phyloP scores from a whole-genome alignment of 176 grass and related monocot species.

The Thinopyrum elongatum region DNA sequence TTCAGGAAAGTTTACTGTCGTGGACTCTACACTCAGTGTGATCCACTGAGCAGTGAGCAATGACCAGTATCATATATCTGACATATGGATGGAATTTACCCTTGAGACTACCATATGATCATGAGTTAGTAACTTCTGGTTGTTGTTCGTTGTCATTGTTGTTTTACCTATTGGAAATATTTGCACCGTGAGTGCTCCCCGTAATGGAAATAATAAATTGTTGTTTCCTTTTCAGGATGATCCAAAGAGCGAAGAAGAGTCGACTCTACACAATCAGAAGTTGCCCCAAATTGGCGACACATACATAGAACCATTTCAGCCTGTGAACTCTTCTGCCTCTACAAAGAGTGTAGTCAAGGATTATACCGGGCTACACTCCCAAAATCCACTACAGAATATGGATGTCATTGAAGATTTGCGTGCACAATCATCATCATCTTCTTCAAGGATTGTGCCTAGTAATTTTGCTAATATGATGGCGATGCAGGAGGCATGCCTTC shows the following conservation, averaged over 20 bases:
- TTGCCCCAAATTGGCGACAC: neutral
- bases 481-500: neutral
- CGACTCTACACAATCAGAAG: neutral
- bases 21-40: too few relatives aligned
- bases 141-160: neutral
- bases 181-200: neutral
- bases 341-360: neutral
- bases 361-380: neutral
- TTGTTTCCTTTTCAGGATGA: neutral
- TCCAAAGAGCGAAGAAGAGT: neutral
- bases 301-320: neutral
- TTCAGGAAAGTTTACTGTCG: neutral
- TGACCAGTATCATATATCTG: neutral
- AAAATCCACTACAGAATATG: neutral
- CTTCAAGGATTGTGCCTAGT: neutral
- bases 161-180: neutral
- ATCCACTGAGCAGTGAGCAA: neutral
- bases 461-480: neutral
- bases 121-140: neutral
- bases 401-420: neutral
- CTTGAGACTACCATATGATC: neutral
- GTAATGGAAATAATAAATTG: neutral
- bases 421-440: neutral
- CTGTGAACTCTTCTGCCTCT: neutral
- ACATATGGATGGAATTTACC: neutral